Evolutionary conservation across 2,329 filamentous ascomycete species (phyloP), one percentile per base, ranked within the genome.

Genomic region (Fusarium acutatum): DNA sequence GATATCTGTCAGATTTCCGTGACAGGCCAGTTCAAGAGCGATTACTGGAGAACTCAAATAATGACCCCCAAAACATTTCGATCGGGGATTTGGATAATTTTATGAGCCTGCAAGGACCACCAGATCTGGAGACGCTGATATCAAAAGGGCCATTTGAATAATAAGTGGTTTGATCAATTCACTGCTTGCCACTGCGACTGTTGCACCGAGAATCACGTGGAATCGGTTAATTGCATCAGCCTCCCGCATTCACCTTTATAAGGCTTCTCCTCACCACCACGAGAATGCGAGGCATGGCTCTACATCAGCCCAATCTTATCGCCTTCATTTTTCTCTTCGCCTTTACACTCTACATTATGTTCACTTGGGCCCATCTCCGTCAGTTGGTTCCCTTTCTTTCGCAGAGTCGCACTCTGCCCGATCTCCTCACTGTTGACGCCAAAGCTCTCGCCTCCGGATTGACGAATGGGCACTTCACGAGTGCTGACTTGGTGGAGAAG

Each of bases 51-150:
- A 34, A 18, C 30, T 34, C 47, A 14, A 3, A 7, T 0, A 24
- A 34, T 50, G 47, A 10, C 12, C 5, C 47, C 47, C 30, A 34
- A 50, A 3, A 13, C 17, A 20, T 13, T 50, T n/a, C 14, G 3
- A 10, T 50, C 17, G 7, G 24, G n/a, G 47, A 34, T n/a, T 50
- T 50, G 30, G 47, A 50, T 3, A 0, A 0, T 18, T 24, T 50
- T 0, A 50, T 50, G 15, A n/a, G 15, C 10, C 11, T 50, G 0
- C 22, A 34, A 13, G 2, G 15, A 0, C 30, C 47, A n/a, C 0
- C 15, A 24, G 15, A 50, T n/a, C 22, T 50, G 3, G 46, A 18
- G 7, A 9, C 3, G 6, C 34, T 50, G 7, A 18, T 7, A 1
- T n/a, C 15, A 4, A 24, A 50, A 47, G 44, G 44, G 0, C 44